Evolutionary conservation across 352 stramenopile species (phyloP).

Genomic region (Saprolegnia parasitica): DNA sequence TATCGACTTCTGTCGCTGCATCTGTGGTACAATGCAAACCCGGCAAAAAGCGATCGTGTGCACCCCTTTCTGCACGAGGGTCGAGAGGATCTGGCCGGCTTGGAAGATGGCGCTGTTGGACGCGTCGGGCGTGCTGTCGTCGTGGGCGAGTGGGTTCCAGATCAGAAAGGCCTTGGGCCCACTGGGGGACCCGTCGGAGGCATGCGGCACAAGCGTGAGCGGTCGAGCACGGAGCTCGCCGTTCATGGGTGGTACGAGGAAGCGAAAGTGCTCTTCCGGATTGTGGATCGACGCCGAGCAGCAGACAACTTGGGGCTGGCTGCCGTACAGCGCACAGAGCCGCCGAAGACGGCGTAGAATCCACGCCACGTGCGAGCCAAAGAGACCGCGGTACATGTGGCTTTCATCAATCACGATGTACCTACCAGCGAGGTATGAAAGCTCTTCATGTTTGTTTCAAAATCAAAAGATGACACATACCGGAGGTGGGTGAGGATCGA

Average conservation of each 20-base stretch:
- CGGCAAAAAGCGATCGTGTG: constrained; percentile 96
- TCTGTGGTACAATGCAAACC: constrained; percentile 28
- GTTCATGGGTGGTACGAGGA: constrained; percentile 73
- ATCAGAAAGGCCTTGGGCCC: constrained; percentile 92
- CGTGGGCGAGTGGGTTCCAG: constrained; percentile 86
- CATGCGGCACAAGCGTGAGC: constrained; percentile 66
- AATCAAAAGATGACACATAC: constrained; percentile 41
- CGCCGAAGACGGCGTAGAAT: constrained; percentile 90
- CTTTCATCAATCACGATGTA: constrained; percentile 81
- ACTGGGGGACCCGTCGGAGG: constrained; percentile 84
- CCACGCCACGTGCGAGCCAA: constrained; percentile 76
- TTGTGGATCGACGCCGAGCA: constrained; percentile 96
- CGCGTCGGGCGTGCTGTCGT: not conserved
- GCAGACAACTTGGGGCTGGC: constrained; percentile 86
- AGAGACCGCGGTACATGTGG: constrained; percentile 93
- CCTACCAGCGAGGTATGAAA: constrained; percentile 36
- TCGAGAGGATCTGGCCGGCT: constrained; percentile 88
- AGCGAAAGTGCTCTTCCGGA: constrained; percentile 87
- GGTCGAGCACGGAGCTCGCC: constrained; percentile 32
- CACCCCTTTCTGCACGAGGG: constrained; percentile 83
- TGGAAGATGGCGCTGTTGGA: constrained; percentile 82
- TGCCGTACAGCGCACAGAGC: constrained; percentile 76
- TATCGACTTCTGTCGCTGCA: not conserved
- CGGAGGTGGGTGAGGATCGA: constrained; percentile 85
- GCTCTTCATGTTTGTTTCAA: not conserved